Evolutionary conservation across 306 rosid species (phyloP).

Genomic region (Purshia tridentata): DNA sequence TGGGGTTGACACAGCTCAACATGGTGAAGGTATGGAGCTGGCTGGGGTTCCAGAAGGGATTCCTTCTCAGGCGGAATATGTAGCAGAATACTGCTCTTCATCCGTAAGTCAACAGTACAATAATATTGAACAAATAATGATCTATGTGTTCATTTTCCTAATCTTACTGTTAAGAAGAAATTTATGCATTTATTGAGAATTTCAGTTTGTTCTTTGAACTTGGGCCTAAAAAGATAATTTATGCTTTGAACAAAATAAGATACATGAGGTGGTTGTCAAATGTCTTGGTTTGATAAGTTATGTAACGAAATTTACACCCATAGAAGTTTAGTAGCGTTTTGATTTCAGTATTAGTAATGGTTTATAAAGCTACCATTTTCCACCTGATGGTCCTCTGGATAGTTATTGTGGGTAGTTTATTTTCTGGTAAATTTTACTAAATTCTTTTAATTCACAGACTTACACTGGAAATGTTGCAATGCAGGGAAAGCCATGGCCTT

Average conservation of each 20-base stretch:
- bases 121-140: neutral
- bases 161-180: neutral
- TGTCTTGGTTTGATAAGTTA: neutral
- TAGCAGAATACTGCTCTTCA: slow-evolving; percentile 78
- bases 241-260: slow-evolving; percentile 7
- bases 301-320: neutral
- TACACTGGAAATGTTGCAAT: slow-evolving; percentile 29
- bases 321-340: neutral
- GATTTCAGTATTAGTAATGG: neutral
- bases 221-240: neutral
- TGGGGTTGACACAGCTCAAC: slow-evolving; percentile 29
- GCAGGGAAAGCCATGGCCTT: slow-evolving; percentile 92
- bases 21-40: slow-evolving; percentile 50
- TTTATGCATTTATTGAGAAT: slow-evolving; percentile 10
- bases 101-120: slow-evolving; percentile 52
- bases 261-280: slow-evolving; percentile 12
- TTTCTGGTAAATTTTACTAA: slow-evolving; percentile 8
- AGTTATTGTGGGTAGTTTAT: slow-evolving; percentile 9
- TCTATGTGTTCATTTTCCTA: slow-evolving; percentile 8
- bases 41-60: slow-evolving; percentile 73
- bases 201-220: neutral
- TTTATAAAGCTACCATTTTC: neutral
- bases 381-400: slow-evolving; percentile 10
- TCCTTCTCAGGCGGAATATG: slow-evolving; percentile 75
- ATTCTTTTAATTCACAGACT: slow-evolving; percentile 18